A percentile compares a stretch with the other conserved stretches of the same genome.
Conservation (phyloP, 441 rosid species). For the Populus tomentosa region DNA sequence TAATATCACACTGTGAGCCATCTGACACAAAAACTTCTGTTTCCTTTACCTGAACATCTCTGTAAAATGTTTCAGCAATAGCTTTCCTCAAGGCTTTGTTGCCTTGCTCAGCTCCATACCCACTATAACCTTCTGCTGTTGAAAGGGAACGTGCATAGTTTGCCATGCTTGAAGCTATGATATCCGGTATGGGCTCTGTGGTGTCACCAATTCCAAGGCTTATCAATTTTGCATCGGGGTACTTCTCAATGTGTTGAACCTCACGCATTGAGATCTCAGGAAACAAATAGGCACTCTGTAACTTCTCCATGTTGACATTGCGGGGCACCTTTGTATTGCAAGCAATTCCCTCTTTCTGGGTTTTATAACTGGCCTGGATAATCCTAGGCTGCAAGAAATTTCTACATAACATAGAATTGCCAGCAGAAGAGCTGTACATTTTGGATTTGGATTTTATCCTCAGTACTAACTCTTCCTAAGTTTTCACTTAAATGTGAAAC, state of each 20-base stretch:
- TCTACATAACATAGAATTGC: constrained; percentile 24
- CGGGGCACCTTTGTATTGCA: constrained; percentile 53
- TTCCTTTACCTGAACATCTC: constrained; percentile 38
- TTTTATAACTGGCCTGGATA: constrained; percentile 44
- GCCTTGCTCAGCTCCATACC: constrained; percentile 67
- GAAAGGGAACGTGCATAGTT: constrained; percentile 55
- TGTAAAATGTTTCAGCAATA: constrained; percentile 56
- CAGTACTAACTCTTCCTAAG: neutral
- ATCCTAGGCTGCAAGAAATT: constrained; percentile 31
- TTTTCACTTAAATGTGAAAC: constrained; percentile 6
- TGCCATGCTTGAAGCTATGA: constrained; percentile 54
- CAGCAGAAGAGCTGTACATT: constrained; percentile 32
- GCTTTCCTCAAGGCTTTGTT: constrained; percentile 60
- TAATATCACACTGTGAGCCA: constrained; percentile 81
- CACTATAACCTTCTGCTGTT: constrained; percentile 48
- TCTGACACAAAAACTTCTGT: constrained; percentile 77
- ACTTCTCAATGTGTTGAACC: constrained; percentile 52
- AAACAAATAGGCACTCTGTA: constrained; percentile 62
- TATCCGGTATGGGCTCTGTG: constrained; percentile 61
- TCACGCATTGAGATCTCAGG: constrained; percentile 70
- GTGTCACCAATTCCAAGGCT: constrained; percentile 83
- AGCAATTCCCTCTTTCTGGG: constrained; percentile 35
- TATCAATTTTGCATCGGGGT: constrained; percentile 59
- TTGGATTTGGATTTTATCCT: neutral
- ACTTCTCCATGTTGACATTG: constrained; percentile 67